phyloP scores from a whole-genome alignment of 441 rosid genomes.

The Hura crepitans region DNA sequence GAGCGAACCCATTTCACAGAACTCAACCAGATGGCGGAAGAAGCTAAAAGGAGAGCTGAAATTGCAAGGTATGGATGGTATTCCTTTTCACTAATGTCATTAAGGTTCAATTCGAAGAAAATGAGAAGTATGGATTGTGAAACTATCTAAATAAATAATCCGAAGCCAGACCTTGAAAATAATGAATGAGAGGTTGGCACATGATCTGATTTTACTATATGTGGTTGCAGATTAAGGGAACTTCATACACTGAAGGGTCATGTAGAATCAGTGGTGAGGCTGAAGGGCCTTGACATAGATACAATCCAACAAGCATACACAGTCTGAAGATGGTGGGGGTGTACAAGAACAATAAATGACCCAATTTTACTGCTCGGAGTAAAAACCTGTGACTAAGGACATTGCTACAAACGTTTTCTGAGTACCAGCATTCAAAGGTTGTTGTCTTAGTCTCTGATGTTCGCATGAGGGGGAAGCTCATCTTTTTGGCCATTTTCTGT shows the following conservation, averaged over 20 bases:
- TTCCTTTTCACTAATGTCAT: neutral
- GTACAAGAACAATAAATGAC: conserved; percentile 13
- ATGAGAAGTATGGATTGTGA: neutral
- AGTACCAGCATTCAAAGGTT: conserved; percentile 11
- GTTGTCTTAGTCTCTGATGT: conserved; percentile 15
- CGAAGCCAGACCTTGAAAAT: too few relatives aligned
- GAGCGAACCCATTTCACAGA: conserved; percentile 75
- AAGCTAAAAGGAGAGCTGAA: conserved; percentile 95
- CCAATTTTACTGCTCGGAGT: neutral
- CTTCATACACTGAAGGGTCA: conserved; percentile 91
- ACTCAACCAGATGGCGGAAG: conserved; percentile 92
- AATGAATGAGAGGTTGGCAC: too few relatives aligned
- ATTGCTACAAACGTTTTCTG: neutral
- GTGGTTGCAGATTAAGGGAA: conserved; percentile 71
- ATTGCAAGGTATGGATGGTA: conserved; percentile 64
- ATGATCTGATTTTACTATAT: conserved; percentile 4
- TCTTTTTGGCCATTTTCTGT: conserved; percentile 21
- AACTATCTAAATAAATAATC: neutral
- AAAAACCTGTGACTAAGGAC: conserved; percentile 10
- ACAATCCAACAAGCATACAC: conserved; percentile 96
- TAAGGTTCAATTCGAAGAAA: conserved; percentile 1
- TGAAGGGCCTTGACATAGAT: conserved; percentile 88
- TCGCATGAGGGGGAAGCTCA: conserved; percentile 15
- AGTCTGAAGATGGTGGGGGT: conserved; percentile 37
- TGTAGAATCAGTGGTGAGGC: conserved; percentile 86